Base-by-base conservation (phyloP, 2,329 filamentous ascomycete genomes). In the Claviceps capensis region DNA sequence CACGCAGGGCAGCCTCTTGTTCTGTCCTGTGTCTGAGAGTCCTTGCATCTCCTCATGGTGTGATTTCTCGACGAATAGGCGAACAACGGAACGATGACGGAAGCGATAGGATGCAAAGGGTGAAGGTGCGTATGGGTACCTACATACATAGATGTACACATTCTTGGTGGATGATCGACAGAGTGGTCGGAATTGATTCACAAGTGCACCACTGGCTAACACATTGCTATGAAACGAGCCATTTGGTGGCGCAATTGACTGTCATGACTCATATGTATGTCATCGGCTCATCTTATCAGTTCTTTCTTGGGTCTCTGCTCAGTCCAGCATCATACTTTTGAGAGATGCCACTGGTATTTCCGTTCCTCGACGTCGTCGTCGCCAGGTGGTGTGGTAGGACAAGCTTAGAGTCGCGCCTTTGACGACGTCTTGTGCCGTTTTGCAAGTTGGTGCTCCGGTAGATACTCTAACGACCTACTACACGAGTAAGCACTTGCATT, bases 1-100 rank as follows among this genome's bases (percentile, higher is more conserved):
- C n/a, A 50, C 11, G 19, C 49, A 43, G 46, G 37, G 41, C 50
- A 51, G 44, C 50, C 50, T 51, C 37, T 8, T 47, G 14, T n/a
- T 42, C 36, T 47, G 14, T 23, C 43, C 23, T 41, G 26, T 13
- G 13, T 47, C 45, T 47, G 9, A 36, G 19, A 13, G 26, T 34
- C 22, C 17, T 43, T 19, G 30, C 48, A 44, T 34, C 5, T 17
- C 48, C 9, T 37, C 26, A 16, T 6, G n/a, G 19, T 22, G 30
- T 8, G 34, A 9, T 4, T 34, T 8, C 16, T 30, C 43, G n/a
- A 30, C 23, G 23, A 45, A 26, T 22, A 17, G 14, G 14, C n/a
- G 9, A 45, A 17, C 17, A 1, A 9, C 4, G 5, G 41, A 5
- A 22, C 14, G 2, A 19, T 22, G 5, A 13, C 5, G 2, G 13